Conservation (phyloP, 1,139 yeast species). For the Yamadazyma trypodendri region DNA sequence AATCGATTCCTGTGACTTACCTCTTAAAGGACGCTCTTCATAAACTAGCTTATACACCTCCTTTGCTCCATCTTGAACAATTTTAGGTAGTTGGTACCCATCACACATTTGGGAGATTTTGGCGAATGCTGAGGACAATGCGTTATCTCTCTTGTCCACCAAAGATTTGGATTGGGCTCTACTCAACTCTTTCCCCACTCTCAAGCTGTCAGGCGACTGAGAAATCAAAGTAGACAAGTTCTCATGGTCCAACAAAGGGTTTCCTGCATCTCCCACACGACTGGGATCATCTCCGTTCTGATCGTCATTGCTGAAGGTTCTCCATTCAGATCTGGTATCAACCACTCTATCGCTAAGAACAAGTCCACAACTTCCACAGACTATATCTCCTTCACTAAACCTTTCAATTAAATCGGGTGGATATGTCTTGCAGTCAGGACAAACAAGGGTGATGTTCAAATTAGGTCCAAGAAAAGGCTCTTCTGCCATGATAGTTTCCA, state of each 20-base stretch:
- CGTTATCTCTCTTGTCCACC: conserved; percentile 85
- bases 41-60: conserved; percentile 92
- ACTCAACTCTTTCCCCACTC: conserved; percentile 81
- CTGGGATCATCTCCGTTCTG: conserved; percentile 98
- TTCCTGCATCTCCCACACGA: conserved; percentile 99
- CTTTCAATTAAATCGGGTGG: conserved; percentile 96
- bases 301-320: conserved; percentile 95
- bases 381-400: conserved; percentile 96
- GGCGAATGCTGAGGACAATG: conserved; percentile 84
- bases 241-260: conserved; percentile 87
- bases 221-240: conserved; percentile 93
- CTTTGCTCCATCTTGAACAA: conserved; percentile 96
- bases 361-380: conserved; percentile 94
- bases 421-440: conserved; percentile 93
- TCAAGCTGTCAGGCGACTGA: conserved; percentile 72
- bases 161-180: conserved; percentile 85
- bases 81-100: conserved; percentile 90
- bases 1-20: conserved; percentile 89
- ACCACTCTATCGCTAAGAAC: conserved; percentile 91
- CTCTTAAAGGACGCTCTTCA: conserved; percentile 83
- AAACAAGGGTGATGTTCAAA: conserved; percentile 82
- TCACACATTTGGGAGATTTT: conserved; percentile 95
- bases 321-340: conserved; percentile 97
- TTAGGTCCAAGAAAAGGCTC: conserved; percentile 59
- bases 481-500: conserved; percentile 18